Evolutionary conservation across 495 filamentous ascomycete genomes (phyloP), one percentile per base, ranked within the genome.

Genomic region (Penicillium subrubescens): DNA sequence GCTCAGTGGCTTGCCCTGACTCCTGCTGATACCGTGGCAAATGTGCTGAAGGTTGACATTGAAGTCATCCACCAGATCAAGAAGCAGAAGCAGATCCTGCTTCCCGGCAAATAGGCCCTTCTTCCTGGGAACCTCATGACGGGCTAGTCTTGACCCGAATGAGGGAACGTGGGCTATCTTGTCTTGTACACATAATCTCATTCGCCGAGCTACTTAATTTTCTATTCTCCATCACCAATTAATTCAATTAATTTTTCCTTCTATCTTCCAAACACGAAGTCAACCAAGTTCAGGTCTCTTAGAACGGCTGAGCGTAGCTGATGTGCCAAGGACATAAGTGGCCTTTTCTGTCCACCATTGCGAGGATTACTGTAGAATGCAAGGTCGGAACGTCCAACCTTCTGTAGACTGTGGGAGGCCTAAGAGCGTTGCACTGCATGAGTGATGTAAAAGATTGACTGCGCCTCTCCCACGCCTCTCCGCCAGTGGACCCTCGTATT

Each of bases 1-100:
- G 86, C 84, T 0, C 86, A 90, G 69, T 90, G 87, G 87, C 80
- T 89, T 31, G 87, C 87, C 0, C 73, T 89, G 14, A 88, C 87
- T 0, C 87, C 86, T 0, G 74, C 83, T 3, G 84, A 88, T 52
- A 81, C 87, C 54, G 86, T 88, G 4, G 85, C 86, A 0, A 79
- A 80, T 35, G 81, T 79, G 8, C 71, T 89, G 33, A 88, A 88
- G 67, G 78, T 90, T 31, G 82, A 83, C 2, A 72, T 87, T 19
- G 77, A 81, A 11, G 75, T 89, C 10, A 85, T 85, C 14, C 77
- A 83, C 68, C 75, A 80, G 19, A 69, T 89, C 64, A 86, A 88
- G 77, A 88, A 86, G 74, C 81, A 89, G 75, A 89, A 89, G 76
- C 85, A 89, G 77, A 65, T 87, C 8, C 67, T 89, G 39, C 35